These are phyloP conservation scores for Pythium scleroteichum DNA, from an alignment of 352 stramenopile genomes.

Conservation along the genomic window DNA sequence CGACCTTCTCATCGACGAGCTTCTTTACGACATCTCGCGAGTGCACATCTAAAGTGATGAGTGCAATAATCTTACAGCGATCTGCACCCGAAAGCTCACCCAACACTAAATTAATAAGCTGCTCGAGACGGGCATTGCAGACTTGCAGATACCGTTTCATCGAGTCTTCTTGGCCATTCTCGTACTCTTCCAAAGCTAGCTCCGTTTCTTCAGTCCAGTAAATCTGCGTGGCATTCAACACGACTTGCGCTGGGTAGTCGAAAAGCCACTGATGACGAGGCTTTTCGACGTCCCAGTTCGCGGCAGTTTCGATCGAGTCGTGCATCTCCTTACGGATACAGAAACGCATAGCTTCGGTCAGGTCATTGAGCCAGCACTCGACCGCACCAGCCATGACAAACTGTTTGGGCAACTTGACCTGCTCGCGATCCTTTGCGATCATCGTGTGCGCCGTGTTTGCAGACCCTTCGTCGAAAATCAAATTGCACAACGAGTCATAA, in stretches of 20 bases:
- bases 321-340: conserved; percentile 88
- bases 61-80: conserved; percentile 93
- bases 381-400: conserved; percentile 87
- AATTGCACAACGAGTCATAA: conserved; percentile 94
- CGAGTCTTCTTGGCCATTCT: conserved; percentile 87
- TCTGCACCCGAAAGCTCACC: conserved; percentile 88
- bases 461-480: conserved; percentile 80
- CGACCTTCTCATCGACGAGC: conserved; percentile 88
- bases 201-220: conserved; percentile 98
- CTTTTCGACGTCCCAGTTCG: conserved; percentile 95
- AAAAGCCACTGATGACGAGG: conserved; percentile 97
- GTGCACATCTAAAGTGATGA: conserved; percentile 97
- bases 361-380: conserved; percentile 86
- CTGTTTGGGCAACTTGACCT: conserved; percentile 59
- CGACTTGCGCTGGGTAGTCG: conserved; percentile 93
- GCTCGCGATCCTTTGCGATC: conserved; percentile 81
- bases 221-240: conserved; percentile 86
- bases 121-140: conserved; percentile 86
- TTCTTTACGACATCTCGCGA: conserved; percentile 93
- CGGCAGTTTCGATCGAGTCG: conserved; percentile 82
- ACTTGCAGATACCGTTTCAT: conserved; percentile 81
- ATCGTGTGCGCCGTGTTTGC: conserved; percentile 83
- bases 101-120: conserved; percentile 92
- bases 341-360: conserved; percentile 84
- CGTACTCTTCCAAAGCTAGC: conserved; percentile 85